Conservation (phyloP, 2,329 filamentous ascomycete genomes). For the Diaporthe helianthi region DNA sequence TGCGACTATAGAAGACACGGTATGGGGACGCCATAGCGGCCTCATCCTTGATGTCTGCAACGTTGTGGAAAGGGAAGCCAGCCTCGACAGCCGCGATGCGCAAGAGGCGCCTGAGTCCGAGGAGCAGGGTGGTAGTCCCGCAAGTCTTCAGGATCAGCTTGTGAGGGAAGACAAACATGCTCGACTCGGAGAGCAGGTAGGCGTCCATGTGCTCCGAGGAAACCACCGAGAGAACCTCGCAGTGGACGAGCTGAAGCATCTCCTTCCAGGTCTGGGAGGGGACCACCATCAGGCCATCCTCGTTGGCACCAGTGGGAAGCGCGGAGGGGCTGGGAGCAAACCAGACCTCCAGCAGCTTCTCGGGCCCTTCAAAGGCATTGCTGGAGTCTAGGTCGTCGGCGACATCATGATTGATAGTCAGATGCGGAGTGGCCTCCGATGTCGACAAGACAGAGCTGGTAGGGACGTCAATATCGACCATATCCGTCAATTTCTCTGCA, state of each 20-base stretch:
- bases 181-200: slow-evolving; percentile 96
- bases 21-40: slow-evolving; percentile 85
- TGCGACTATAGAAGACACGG: slow-evolving; percentile 97
- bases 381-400: slow-evolving; percentile 90
- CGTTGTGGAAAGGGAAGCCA: slow-evolving; percentile 85
- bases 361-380: slow-evolving; percentile 97
- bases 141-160: slow-evolving; percentile 99
- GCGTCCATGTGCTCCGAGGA: slow-evolving; percentile 94
- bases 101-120: slow-evolving; percentile 87
- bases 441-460: slow-evolving; percentile 81
- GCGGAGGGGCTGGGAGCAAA: slow-evolving; percentile 82
- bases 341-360: slow-evolving; percentile 99
- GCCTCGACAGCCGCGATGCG: slow-evolving; percentile 88
- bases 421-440: slow-evolving; percentile 81
- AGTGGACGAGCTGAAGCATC: slow-evolving; percentile 98
- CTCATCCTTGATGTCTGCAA: slow-evolving; percentile 69
- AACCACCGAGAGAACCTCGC: slow-evolving; percentile 94
- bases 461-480: slow-evolving; percentile 85
- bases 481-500: slow-evolving; percentile 59
- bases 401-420: slow-evolving; percentile 97
- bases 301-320: slow-evolving; percentile 73
- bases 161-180: slow-evolving; percentile 99
- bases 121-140: slow-evolving; percentile 91
- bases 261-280: slow-evolving; percentile 86
- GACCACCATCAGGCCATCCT: slow-evolving; percentile 85